phyloP scores from a whole-genome alignment of 192 early-diverging fungal genomes.

The Backusella luteola region DNA sequence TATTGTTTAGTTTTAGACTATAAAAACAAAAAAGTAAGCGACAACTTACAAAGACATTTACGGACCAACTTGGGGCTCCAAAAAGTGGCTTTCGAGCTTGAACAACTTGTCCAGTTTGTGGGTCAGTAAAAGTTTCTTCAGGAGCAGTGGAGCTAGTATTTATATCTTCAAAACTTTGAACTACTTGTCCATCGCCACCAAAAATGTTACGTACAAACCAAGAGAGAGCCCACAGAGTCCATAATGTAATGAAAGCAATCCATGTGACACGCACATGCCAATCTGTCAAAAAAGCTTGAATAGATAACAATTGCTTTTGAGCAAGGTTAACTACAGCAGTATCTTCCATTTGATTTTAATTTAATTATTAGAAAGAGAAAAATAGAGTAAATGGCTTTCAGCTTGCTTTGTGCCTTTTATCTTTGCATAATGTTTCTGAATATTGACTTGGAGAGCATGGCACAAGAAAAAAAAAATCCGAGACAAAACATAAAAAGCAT shows the following conservation, averaged over 20 bases:
- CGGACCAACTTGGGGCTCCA: constrained; percentile 10
- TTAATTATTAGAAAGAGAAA: background rate
- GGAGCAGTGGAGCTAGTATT: background rate
- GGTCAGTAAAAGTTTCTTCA: background rate
- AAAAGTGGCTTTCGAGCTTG: background rate
- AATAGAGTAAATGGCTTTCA: background rate
- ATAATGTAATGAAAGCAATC: constrained; percentile 34
- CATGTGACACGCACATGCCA: constrained; percentile 27
- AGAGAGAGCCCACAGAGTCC: constrained; percentile 27
- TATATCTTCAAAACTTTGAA: background rate
- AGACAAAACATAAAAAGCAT: background rate
- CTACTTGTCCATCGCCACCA: constrained; percentile 12
- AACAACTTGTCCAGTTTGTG: background rate
- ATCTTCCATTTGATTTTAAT: background rate
- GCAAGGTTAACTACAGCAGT: background rate
- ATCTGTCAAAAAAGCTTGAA: constrained; percentile 20
- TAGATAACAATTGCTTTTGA: background rate
- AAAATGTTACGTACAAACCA: constrained; percentile 33
- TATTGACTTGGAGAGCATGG: background rate
- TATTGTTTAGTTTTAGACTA: background rate
- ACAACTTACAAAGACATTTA: constrained; percentile 12
- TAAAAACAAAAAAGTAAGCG: background rate
- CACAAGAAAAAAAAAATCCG: background rate
- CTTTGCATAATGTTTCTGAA: background rate
- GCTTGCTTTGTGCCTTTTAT: background rate